Conservation (phyloP, 495 filamentous ascomycete species). For the Glarea lozoyensis region DNA sequence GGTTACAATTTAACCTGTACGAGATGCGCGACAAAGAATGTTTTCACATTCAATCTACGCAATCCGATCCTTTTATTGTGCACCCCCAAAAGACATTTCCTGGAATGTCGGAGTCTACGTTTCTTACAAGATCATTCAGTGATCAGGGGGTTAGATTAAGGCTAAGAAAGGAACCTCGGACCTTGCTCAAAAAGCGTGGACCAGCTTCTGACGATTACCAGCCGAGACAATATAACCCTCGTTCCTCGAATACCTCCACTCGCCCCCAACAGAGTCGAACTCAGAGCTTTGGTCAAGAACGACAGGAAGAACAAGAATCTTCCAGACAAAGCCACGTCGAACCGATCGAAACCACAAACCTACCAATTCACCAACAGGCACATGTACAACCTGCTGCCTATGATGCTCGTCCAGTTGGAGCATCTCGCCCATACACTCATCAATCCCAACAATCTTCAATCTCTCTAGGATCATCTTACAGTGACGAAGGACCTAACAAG, state of each 20-base stretch:
- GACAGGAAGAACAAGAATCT: conserved; percentile 1
- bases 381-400: conserved; percentile 4
- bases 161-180: conserved; percentile 76
- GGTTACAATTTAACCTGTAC: conserved; percentile 79
- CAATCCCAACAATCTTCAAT: conserved; percentile 6
- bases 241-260: too few relatives aligned
- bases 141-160: conserved; percentile 90
- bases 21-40: conserved; percentile 60
- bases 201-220: conserved; percentile 19
- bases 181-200: conserved; percentile 31
- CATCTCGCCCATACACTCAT: too few relatives aligned
- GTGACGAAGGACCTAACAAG: conserved; percentile 9
- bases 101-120: conserved; percentile 85
- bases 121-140: conserved; percentile 84
- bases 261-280: conserved; percentile 3
- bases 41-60: conserved; percentile 59
- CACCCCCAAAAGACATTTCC: conserved; percentile 71
- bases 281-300: not conserved
- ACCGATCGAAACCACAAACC: not conserved
- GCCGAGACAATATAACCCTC: conserved; percentile 18
- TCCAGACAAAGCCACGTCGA: conserved; percentile 2
- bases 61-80: conserved; percentile 69
- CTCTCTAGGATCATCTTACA: conserved; percentile 1
- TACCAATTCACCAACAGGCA: not conserved
- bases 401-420: too few relatives aligned